Evolutionary conservation across 352 stramenopile genomes (phyloP), one percentile per base, ranked within the genome.

Genomic region (Elongisporangium undulatum): DNA sequence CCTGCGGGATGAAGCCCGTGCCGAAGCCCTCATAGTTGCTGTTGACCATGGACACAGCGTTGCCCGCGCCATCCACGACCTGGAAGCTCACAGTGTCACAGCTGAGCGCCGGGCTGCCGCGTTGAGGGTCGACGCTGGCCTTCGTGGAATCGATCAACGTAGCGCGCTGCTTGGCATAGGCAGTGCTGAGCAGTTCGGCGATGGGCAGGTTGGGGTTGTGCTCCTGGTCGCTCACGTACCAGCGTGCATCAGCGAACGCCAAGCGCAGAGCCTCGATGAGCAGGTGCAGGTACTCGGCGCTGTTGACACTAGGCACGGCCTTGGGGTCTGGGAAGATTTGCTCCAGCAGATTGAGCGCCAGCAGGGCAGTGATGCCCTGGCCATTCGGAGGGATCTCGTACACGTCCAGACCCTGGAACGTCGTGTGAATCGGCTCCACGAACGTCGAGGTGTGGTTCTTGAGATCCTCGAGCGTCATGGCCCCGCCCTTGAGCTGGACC

Each of bases 21-120:
- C 97, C 97, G 65, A 99, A 99, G 49, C 91, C 94, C 73, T 95
- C 91, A 71, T 98, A 99, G 78, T 99, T 99, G 65, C 87, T 98
- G 76, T 99, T 99, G 19, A 99, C 96, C 82, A 99, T 98, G 21
- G 94, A 98, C 34, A 98, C 93, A 4, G 97, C 96, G 69, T 99
- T 99, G 21, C 96, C 97, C 6, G 80, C 63, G 8, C 71, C 69
- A 63, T 99, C 97, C 9, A 99, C 85, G n/a, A 98, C 95, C 71
- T 98, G 91, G 72, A 98, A 98, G 66, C 85, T 97, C 38, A 98
- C 93, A 0, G 95, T 99, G 66, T 97, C 93, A 59, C 85, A 91
- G 49, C 69, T 88, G 17, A 90, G 67, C 58, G 73, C 77, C 0
- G 82, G 82, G 16, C 71, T 87, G 21, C 85, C 85, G 38, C 72